Conservation (phyloP, 2,329 filamentous ascomycete genomes). For the Monosporascus sp. region DNA sequence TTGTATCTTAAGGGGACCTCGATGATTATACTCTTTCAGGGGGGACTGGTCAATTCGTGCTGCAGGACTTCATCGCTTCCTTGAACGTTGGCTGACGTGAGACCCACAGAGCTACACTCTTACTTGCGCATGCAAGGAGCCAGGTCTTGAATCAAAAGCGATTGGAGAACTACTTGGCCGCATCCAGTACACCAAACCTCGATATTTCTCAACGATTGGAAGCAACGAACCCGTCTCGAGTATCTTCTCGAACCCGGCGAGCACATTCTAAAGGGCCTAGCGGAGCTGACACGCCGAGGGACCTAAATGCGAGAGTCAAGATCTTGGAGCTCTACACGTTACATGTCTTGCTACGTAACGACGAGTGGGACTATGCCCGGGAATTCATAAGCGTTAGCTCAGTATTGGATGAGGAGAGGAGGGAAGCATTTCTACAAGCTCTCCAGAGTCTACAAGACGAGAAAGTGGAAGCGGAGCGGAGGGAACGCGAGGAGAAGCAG, state of each 20-base stretch:
- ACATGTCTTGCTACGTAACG: slow-evolving; percentile 87
- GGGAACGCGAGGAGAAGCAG: slow-evolving; percentile 53
- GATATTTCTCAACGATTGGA: slow-evolving; percentile 63
- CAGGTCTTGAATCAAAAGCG: slow-evolving; percentile 81
- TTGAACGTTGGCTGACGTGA: slow-evolving; percentile 3
- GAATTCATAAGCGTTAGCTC: slow-evolving; percentile 86
- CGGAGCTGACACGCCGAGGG: slow-evolving; percentile 76
- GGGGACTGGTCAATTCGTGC: too few relatives aligned
- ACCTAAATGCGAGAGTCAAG: slow-evolving; percentile 79
- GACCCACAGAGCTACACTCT: slow-evolving; percentile 68
- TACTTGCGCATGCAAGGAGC: slow-evolving; percentile 81
- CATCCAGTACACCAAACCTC: slow-evolving; percentile 66
- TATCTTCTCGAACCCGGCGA: slow-evolving; percentile 18
- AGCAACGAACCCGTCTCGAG: slow-evolving; percentile 30
- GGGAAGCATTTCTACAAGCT: slow-evolving; percentile 83
- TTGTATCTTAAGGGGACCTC: too few relatives aligned
- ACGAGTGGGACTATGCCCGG: slow-evolving; percentile 91
- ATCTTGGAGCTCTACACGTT: slow-evolving; percentile 93
- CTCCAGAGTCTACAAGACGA: slow-evolving; percentile 81
- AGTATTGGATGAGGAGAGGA: slow-evolving; percentile 84
- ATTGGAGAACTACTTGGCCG: slow-evolving; percentile 82
- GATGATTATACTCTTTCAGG: too few relatives aligned
- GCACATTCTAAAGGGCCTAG: slow-evolving; percentile 45
- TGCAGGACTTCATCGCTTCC: neutral
- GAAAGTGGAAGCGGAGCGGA: slow-evolving; percentile 64